Percentiles rank a stretch among this genome's conserved stretches.
phyloP scores from a whole-genome alignment of 2,329 filamentous ascomycete genomes.

The Fusarium protoensiforme region DNA sequence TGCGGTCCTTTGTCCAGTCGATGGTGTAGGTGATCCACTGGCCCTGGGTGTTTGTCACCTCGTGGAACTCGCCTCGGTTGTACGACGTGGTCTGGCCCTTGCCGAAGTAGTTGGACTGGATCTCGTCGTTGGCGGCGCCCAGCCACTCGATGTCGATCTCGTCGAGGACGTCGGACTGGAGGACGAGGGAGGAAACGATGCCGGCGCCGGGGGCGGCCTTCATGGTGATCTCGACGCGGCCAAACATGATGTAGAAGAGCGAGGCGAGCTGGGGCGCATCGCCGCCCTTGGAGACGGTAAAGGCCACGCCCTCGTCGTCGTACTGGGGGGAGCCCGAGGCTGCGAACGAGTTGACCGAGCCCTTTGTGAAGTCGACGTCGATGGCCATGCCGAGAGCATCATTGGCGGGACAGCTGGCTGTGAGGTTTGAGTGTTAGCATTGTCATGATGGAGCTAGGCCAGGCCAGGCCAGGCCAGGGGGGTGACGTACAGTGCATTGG shows the following conservation, averaged over 20 bases:
- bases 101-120: slow-evolving; percentile 98
- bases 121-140: slow-evolving; percentile 77
- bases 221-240: slow-evolving; percentile 85
- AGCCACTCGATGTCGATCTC: slow-evolving; percentile 99
- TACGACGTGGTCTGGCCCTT: slow-evolving; percentile 89
- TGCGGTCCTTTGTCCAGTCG: slow-evolving; percentile 88
- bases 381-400: slow-evolving; percentile 86
- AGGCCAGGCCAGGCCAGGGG: no score
- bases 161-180: slow-evolving; percentile 91
- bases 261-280: slow-evolving; percentile 89
- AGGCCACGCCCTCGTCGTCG: slow-evolving; percentile 78
- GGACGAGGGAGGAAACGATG: slow-evolving; percentile 91
- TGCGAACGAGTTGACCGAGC: slow-evolving; percentile 82
- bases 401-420: slow-evolving; percentile 76
- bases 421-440: slow-evolving; percentile 2
- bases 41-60: slow-evolving; percentile 74
- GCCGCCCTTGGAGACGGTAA: slow-evolving; percentile 81
- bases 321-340: slow-evolving; percentile 78
- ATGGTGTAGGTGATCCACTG: slow-evolving; percentile 87
- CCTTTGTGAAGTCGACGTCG: slow-evolving; percentile 84
- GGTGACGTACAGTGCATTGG: slow-evolving; percentile 49
- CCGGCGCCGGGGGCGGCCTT: slow-evolving; percentile 89
- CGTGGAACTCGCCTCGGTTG: slow-evolving; percentile 86
- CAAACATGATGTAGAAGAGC: slow-evolving; percentile 99
- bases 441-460: neutral